phyloP scores from a whole-genome alignment of 1,284 basidiomycete species.

The Rhodotorula sp. region DNA sequence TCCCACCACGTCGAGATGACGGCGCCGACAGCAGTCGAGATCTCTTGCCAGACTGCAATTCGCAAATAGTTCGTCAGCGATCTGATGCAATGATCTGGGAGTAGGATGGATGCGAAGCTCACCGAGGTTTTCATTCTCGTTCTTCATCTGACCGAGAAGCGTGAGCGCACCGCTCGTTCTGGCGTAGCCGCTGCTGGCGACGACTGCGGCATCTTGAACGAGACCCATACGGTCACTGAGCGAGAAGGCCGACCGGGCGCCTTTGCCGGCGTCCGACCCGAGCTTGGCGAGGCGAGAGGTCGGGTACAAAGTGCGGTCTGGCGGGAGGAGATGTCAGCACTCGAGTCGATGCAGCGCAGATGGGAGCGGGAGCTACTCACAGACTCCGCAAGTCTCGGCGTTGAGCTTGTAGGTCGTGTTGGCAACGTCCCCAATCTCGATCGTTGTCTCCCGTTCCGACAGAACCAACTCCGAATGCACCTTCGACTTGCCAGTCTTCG shows the following conservation, averaged over 20 bases:
- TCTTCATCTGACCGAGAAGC: slow-evolving; percentile 44
- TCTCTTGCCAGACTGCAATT: slow-evolving; percentile 64
- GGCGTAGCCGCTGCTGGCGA: slow-evolving; percentile 51
- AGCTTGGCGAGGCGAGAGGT: slow-evolving; percentile 77
- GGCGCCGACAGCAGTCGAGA: slow-evolving; percentile 59
- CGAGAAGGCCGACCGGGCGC: slow-evolving; percentile 63
- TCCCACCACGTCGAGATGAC: slow-evolving; percentile 83
- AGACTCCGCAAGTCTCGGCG: slow-evolving; percentile 85
- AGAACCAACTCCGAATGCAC: slow-evolving; percentile 72
- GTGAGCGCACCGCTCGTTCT: slow-evolving; percentile 51
- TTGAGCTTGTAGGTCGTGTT: slow-evolving; percentile 80
- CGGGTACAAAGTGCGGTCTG: slow-evolving; percentile 84
- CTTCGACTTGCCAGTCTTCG: slow-evolving; percentile 45
- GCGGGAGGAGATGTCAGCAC: not conserved
- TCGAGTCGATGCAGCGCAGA: too few species aligned
- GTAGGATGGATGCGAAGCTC: not conserved
- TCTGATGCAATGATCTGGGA: not conserved
- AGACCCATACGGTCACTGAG: slow-evolving; percentile 54
- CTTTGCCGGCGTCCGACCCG: slow-evolving; percentile 74
- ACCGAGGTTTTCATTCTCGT: slow-evolving; percentile 53
- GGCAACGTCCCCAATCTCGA: slow-evolving; percentile 50
- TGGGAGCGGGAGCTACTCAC: slow-evolving; percentile 53
- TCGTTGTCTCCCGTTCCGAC: slow-evolving; percentile 54
- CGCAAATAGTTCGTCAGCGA: not conserved
- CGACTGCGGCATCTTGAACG: slow-evolving; percentile 50